Base-by-base conservation (phyloP, 2,329 filamentous ascomycete species). In the Xylariaceae sp. region DNA sequence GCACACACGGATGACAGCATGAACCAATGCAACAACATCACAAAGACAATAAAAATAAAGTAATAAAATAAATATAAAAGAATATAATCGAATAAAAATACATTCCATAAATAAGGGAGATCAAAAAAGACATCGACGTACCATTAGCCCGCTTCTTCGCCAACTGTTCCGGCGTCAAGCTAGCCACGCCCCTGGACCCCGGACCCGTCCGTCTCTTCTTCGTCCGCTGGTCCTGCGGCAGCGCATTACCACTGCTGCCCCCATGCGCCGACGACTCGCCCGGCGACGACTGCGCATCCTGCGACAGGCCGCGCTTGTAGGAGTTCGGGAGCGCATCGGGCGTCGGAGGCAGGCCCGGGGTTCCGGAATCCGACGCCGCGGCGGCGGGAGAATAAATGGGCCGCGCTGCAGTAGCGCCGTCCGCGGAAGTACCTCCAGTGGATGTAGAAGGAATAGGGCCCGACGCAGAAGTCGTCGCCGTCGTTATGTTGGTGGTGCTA, bases 151-250 rank as follows among this genome's bases (percentile, higher is more conserved):
- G 76, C 70, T 84, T 84, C 72, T 90, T 89, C 59, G 85, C 83
- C 54, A 92, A 77, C 73, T 92, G 87, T 68, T 92, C 89, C 42
- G 87, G 84, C 1, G 88, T 90, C 71, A 88, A 80, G 67, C 88
- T 87, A 55, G 82, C 82, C 48, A 84, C 81, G 9, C 80, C 80
- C 51, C 80, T 73, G 30, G 76, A 77, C 4, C 78, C 76, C 4
- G 76, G 72, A 1, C 72, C 77, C 6, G 72, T 71, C 66, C 77
- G 80, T 64, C 78, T 77, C 69, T 76, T 81, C 72, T 80, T 82
- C 13, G 64, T 66, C 58, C 67, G 64, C 55, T 70, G 70, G 51
- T 70, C 70, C 59, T 68, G 67, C 48, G 62, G 53, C 15, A 7
- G 4, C 9, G 37, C 3, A 11, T 39, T 39, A 42, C 37, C 1